Base-by-base conservation (phyloP, 1,284 basidiomycete species). In the Apiotrichum mycotoxinovorans region DNA sequence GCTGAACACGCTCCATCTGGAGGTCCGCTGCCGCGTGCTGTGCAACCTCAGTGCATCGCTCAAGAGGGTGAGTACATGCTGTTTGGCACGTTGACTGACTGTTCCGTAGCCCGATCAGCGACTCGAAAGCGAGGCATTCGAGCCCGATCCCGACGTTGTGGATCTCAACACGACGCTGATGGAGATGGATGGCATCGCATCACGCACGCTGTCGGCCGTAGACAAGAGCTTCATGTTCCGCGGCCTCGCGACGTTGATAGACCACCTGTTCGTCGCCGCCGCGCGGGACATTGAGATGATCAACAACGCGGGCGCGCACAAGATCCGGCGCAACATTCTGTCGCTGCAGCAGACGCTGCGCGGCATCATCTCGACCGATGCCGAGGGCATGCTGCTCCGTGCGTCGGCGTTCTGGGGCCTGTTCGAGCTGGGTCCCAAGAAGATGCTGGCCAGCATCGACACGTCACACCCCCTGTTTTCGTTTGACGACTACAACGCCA, bases 311-410 rank as follows among this genome's bases (percentile, higher is more conserved):
- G 95, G 95, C 0, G 84, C 93, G 61, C 85, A 86, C 68, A 97
- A 97, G 79, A 88, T 98, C 72, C 79, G 86, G 66, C 85, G 93
- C 43, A 96, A 97, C 75, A 88, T 97, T 45, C 80, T 93, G 25
- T 89, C 94, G 15, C 81, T 98, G 25, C 93, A 96, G 72, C 95
- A 98, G 73, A 89, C 90, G 66, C 82, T 97, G 65, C 91, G 91
- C 70, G 86, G 87, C 11, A 83, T 94, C 52, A 83, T 84, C 30
- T 27, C 43, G 67, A 69, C 51, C 55, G 79, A 47, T 80, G 82
- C 53, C 17, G 82, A 85, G 56, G 83, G 85, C 7, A 84, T 88
- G 60, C 87, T 98, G 60, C 84, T 87, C 52, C 82, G 84, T 22
- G 87, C 86, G 4, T 85, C 88, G 65, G 81, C 81, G 45, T 96